Evolutionary conservation across 2,329 filamentous ascomycete species (phyloP), one percentile per base, ranked within the genome.

Genomic region (Aspergillus sp.): DNA sequence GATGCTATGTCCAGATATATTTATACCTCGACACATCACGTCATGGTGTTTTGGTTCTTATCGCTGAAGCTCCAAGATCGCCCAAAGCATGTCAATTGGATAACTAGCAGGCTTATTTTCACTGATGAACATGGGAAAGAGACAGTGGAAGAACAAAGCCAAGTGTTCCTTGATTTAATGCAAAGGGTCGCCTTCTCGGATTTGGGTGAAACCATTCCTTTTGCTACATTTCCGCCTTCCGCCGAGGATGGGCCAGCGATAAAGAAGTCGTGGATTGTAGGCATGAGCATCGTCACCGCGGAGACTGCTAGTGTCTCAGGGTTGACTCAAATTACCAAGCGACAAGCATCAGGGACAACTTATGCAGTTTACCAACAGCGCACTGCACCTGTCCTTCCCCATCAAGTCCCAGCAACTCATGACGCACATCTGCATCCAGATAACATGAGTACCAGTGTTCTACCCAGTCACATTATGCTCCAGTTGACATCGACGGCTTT

Each of bases 21-120:
- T 24, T 95, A 96, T 73, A 90, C 92, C 2, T 80, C 98, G 52
- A 93, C 93, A 8, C 96, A 96, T 71, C 93, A 98, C 71, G 91
- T 96, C 66, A 93, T 99, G 64, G 89, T 92, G 2, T 97, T 96
- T 71, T 99, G 95, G 95, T 99, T 98, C 71, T 82, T 99, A 65
- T 90, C 92, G 1, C 74, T 99, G 66, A 93, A 91, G 68, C 82
- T 96, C 52, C 85, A 88, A 39, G 92, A 97, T 70, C 87, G 95
- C 51, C 85, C 88, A 35, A 90, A 86, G 60, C 88, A 96, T 64
- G 92, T 97, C 52, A 86, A 87, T 27, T 96, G 91, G 90, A 96
- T 99, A 62, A 89, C 90, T 11, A 91, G 89, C 68, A 91, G 91
- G 62, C 82, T 99, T 12, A 80, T 85, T 9, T 93, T 93, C 66